These are phyloP conservation scores for Fusarium oxysporum DNA, from an alignment of 2,329 filamentous ascomycete species.

Conservation along the genomic window DNA sequence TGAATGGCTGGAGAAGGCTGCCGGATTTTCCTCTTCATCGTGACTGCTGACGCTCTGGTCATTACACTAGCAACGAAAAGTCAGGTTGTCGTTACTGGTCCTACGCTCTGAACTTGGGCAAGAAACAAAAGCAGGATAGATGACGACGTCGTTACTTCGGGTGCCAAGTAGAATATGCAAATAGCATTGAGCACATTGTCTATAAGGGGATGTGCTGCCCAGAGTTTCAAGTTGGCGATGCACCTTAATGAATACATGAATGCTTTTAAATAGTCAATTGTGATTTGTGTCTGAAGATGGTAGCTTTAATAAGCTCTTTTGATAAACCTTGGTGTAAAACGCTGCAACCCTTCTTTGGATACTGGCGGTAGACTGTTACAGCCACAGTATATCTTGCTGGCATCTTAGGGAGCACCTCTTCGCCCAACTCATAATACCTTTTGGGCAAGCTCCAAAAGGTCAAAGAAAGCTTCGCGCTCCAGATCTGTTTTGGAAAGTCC, in stretches of 20 bases:
- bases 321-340: no score
- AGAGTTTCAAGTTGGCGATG: constrained; percentile 41
- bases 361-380: background rate
- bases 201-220: constrained; percentile 35
- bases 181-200: constrained; percentile 40
- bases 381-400: no score
- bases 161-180: constrained; percentile 36
- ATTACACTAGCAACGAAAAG: constrained; percentile 12
- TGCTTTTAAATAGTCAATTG: constrained; percentile 11
- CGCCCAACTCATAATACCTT: constrained; percentile 60
- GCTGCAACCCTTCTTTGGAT: background rate
- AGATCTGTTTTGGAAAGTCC: constrained; percentile 65
- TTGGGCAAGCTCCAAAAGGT: constrained; percentile 71
- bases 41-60: constrained; percentile 33
- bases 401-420: background rate
- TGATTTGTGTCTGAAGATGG: background rate
- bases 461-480: constrained; percentile 70
- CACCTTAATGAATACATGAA: constrained; percentile 48
- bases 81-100: constrained; percentile 17
- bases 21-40: constrained; percentile 36
- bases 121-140: constrained; percentile 37
- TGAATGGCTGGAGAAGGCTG: constrained; percentile 32
- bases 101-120: constrained; percentile 23
- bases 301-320: background rate
- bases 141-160: constrained; percentile 32